These are phyloP conservation scores for Wickerhamomyces chambardii DNA, from an alignment of 805 yeast genomes.

Conservation along the genomic window DNA sequence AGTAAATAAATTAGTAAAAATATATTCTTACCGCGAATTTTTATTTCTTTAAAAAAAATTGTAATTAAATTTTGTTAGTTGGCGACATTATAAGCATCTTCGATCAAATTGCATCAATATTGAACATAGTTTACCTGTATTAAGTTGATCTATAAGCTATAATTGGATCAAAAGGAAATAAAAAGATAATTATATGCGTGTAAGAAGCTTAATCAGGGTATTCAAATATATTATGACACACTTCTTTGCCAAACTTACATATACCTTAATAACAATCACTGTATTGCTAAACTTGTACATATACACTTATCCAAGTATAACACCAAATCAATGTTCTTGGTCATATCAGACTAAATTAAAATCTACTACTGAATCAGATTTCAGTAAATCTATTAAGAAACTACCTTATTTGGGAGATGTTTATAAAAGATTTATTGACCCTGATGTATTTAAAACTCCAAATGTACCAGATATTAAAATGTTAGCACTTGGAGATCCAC, in stretches of 20 bases:
- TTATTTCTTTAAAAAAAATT: too few relatives aligned
- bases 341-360: conserved; percentile 12
- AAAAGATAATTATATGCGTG: too few relatives aligned
- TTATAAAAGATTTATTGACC: conserved; percentile 18
- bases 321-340: conserved; percentile 56
- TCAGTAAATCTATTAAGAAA: conserved; percentile 4
- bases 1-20: too few relatives aligned
- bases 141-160: too few relatives aligned
- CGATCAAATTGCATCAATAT: too few relatives aligned
- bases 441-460: conserved; percentile 7
- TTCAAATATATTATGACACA: conserved; percentile 10
- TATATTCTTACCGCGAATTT: too few relatives aligned
- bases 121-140: too few relatives aligned
- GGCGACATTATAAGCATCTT: too few relatives aligned
- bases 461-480: conserved; percentile 43
- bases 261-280: conserved; percentile 23
- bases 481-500: conserved; percentile 93
- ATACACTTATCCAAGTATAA: conserved; percentile 67
- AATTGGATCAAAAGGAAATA: too few relatives aligned
- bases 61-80: too few relatives aligned
- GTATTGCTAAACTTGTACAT: conserved; percentile 50
- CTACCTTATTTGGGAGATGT: conserved; percentile 15
- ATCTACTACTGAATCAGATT: conserved; percentile 8
- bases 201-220: too few relatives aligned
- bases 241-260: conserved; percentile 14